A percentile compares a stretch with the other conserved stretches of the same genome.
phyloP scores from a whole-genome alignment of 164 flowering plant genomes.

The Litsea cubeba region DNA sequence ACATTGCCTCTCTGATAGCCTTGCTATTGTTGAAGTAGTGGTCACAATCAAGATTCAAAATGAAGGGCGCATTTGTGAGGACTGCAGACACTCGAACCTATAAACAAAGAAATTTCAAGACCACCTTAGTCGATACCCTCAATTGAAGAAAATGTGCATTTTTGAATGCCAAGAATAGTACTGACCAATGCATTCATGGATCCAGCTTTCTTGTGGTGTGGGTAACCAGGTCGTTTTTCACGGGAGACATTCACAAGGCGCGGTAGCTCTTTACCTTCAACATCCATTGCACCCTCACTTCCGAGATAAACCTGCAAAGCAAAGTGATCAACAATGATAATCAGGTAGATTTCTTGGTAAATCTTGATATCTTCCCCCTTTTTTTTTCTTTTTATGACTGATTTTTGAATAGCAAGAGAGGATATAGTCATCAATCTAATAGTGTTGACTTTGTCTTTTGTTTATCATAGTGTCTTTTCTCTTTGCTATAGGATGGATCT shows the following conservation, averaged over 20 bases:
- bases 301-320: constrained; percentile 72
- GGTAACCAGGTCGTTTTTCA: constrained; percentile 88
- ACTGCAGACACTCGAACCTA: constrained; percentile 94
- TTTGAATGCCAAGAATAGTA: background rate
- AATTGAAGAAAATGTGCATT: too few relatives aligned
- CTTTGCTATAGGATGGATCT: too few relatives aligned
- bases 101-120: background rate
- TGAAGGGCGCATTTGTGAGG: constrained; percentile 91
- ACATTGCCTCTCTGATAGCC: constrained; percentile 91
- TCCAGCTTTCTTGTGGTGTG: constrained; percentile 93
- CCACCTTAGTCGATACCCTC: background rate
- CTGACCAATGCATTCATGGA: constrained; percentile 89
- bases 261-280: constrained; percentile 86
- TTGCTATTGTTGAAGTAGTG: constrained; percentile 91
- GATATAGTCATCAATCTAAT: too few relatives aligned
- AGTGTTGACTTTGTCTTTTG: too few relatives aligned
- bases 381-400: too few relatives aligned
- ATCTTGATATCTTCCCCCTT: background rate
- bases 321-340: background rate
- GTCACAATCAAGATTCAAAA: constrained; percentile 90
- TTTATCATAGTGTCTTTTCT: too few relatives aligned
- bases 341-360: background rate
- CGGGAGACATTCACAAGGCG: constrained; percentile 84
- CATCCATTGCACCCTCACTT: constrained; percentile 80
- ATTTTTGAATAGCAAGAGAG: background rate